These are phyloP conservation scores for Albifimbria verrucaria DNA, from an alignment of 2,329 filamentous ascomycete genomes.

Conservation along the genomic window DNA sequence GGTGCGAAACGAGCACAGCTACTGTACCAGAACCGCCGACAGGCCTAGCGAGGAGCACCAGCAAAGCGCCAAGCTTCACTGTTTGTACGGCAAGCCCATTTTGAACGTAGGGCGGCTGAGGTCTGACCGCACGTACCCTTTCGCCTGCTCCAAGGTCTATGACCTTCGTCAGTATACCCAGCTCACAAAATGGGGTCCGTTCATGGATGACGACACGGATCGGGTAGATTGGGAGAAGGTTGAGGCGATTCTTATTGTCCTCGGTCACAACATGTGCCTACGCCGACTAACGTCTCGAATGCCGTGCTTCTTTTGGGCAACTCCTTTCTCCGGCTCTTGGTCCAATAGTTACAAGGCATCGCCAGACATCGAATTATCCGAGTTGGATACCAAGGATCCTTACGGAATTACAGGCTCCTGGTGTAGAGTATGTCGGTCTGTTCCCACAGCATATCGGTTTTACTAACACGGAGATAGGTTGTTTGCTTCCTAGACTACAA, in stretches of 20 bases:
- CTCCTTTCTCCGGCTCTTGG: slow-evolving; percentile 55
- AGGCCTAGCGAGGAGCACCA: slow-evolving; percentile 42
- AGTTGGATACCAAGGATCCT: slow-evolving; percentile 58
- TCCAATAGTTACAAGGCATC: slow-evolving; percentile 43
- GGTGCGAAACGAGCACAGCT: slow-evolving; percentile 38
- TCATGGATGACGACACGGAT: slow-evolving; percentile 58
- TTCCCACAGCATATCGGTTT: too few species aligned
- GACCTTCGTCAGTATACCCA: slow-evolving; percentile 67
- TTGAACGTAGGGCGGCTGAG: slow-evolving; percentile 33
- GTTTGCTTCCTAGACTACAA: slow-evolving; percentile 61
- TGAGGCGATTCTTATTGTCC: slow-evolving; percentile 68
- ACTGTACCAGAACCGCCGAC: slow-evolving; percentile 26
- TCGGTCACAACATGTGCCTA: slow-evolving; percentile 58
- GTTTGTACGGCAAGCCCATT: slow-evolving; percentile 62
- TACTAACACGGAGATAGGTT: too few species aligned
- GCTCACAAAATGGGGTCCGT: slow-evolving; percentile 67
- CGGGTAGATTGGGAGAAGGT: slow-evolving; percentile 77
- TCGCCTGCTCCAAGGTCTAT: slow-evolving; percentile 68
- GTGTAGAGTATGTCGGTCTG: slow-evolving; percentile 61
- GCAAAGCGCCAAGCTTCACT: slow-evolving; percentile 67
- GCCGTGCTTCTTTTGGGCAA: slow-evolving; percentile 51
- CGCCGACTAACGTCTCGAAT: slow-evolving; percentile 44
- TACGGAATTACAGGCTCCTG: slow-evolving; percentile 70
- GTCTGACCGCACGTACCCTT: slow-evolving; percentile 47
- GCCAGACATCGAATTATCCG: slow-evolving; percentile 28